A percentile compares a stretch with the other conserved stretches of the same genome.
Conservation (phyloP, 345 rosid genomes). For the Conringia planisiliqua region DNA sequence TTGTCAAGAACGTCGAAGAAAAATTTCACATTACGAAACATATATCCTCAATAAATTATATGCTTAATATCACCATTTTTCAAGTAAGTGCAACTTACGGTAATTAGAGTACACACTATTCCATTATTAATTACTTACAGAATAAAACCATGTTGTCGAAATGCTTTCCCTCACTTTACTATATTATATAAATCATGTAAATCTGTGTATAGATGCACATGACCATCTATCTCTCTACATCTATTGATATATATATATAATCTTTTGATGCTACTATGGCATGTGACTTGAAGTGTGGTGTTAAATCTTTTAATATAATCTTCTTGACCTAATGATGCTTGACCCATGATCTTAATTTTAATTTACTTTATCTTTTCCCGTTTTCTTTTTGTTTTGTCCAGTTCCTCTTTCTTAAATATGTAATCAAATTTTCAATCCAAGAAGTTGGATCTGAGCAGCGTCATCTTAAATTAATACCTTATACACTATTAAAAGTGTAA, state of each 20-base stretch:
- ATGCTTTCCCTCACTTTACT: constrained; percentile 22
- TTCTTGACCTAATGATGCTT: constrained; percentile 35
- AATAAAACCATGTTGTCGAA: constrained; percentile 34
- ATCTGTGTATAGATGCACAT: constrained; percentile 17
- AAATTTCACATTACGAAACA: constrained; percentile 1
- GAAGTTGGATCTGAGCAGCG: constrained; percentile 5
- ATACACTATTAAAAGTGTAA: background rate
- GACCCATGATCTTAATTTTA: constrained; percentile 33
- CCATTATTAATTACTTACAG: constrained; percentile 21
- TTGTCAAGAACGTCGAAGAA: constrained; percentile 8
- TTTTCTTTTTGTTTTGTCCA: constrained; percentile 19
- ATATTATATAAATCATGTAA: constrained; percentile 1
- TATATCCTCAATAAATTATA: background rate
- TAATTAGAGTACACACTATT: constrained; percentile 29
- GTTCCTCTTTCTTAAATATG: background rate
- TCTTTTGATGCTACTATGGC: constrained; percentile 21
- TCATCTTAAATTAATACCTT: background rate
- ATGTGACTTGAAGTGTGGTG: constrained; percentile 39
- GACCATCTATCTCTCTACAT: constrained; percentile 13
- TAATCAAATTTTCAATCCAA: background rate
- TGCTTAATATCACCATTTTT: constrained; percentile 5
- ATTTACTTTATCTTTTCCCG: background rate
- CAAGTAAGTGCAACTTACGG: constrained; percentile 23
- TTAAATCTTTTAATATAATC: constrained; percentile 19
- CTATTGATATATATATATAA: constrained; percentile 12